Evolutionary conservation across 106 monocot species (phyloP), one percentile per base, ranked within the genome.

Genomic region (Apostasia shenzhenica): DNA sequence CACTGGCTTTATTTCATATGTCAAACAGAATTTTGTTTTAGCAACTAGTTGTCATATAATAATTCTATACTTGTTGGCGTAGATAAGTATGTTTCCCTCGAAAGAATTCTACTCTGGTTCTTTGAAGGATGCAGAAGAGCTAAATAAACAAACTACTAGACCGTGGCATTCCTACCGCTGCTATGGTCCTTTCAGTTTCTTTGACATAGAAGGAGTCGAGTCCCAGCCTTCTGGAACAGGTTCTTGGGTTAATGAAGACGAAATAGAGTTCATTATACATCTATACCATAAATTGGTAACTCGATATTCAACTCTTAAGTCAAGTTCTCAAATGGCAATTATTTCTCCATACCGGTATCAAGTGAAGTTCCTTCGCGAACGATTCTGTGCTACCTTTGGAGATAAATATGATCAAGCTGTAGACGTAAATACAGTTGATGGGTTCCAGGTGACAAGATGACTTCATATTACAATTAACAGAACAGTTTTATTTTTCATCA

Each of bases 391-490:
- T 14, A 80, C 77, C 42, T 99, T 99, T 75, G 99, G 99, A 1
- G 67, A 87, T 67, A 67, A 74, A n/a, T 85, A 78, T 38, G 67
- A 99, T 55, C 70, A 87, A 73, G 41, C 81, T 11, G 83, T 93
- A 41, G 93, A 99, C 74, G 76, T 99, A 71, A 99, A 93, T 68
- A 99, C 99, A 44, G 85, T 99, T 63, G 99, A 99, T 80, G 99
- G 99, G 1, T 99, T 93, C 81, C 99, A 99, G 89, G 92, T 95
- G 70, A 53, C 12, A 51, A 48, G 26, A 65, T 8, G 26, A 65
- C 2, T 65, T 48, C 1, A 6, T 40, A 37, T 58, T 58, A 5
- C n/a, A 6, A 8, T 39, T 62, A 26, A 0, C 26, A 26, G 26
- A 26, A 26, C 26, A 26, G 26, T 26, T 26, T 26, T 26, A 26